Conservation (phyloP, 129 eudicot species). For the Silybum marianum region DNA sequence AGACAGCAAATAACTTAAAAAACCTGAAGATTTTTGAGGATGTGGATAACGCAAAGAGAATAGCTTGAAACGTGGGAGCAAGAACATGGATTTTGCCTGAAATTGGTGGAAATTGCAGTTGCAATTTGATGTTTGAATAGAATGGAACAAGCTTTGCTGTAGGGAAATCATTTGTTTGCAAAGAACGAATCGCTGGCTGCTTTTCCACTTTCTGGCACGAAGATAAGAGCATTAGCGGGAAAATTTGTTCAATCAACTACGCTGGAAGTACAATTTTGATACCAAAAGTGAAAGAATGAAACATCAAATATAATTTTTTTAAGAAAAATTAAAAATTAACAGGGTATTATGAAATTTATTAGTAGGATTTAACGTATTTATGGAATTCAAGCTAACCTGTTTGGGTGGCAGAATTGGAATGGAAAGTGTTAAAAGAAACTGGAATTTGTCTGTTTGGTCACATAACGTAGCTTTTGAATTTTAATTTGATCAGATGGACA, state of each 20-base stretch:
- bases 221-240: constrained; percentile 2
- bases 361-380: no score
- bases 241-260: neutral
- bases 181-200: neutral
- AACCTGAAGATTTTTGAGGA: constrained; percentile 17
- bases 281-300: no score
- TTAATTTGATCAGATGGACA: no score
- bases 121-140: constrained; percentile 15
- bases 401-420: no score
- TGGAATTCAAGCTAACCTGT: no score
- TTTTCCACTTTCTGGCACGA: neutral
- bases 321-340: no score
- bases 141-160: constrained; percentile 6
- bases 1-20: neutral
- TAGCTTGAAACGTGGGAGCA: constrained; percentile 11
- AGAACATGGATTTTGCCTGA: neutral
- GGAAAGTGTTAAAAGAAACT: no score
- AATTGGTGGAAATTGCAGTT: neutral
- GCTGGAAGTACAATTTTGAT: neutral
- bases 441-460: no score
- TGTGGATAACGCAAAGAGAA: neutral
- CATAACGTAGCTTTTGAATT: no score
- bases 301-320: no score
- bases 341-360: no score
- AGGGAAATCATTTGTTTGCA: constrained; percentile 27